Evolutionary conservation across 176 grass and related monocot genomes (phyloP).

Genomic region (Sorghum bicolor): DNA sequence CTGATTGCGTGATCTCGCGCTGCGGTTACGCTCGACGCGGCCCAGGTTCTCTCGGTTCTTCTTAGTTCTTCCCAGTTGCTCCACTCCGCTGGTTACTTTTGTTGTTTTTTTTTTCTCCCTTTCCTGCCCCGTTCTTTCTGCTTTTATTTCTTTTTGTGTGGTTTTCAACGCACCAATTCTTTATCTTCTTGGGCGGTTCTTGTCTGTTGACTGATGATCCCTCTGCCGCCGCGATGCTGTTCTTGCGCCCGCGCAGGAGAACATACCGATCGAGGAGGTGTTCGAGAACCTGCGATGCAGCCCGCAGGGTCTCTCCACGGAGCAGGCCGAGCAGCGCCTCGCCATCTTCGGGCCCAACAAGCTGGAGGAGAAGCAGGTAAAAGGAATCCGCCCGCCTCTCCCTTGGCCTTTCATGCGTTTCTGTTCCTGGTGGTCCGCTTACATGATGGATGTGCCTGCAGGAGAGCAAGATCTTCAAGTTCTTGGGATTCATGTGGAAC

Average conservation of each 20-base stretch:
- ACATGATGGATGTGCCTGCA: conserved; percentile 24
- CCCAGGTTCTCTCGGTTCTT: conserved; percentile 1
- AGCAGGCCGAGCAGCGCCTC: conserved; percentile 69
- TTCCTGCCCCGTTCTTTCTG: neutral
- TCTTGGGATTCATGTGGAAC: conserved; percentile 94
- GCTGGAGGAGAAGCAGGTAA: conserved; percentile 88
- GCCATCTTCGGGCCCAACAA: conserved; percentile 76
- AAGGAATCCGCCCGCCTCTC: neutral
- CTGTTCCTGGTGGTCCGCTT: neutral
- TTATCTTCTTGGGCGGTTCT: neutral
- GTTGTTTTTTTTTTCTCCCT: neutral
- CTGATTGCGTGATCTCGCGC: neutral
- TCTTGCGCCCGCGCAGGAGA: conserved; percentile 47
- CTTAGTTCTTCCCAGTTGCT: neutral
- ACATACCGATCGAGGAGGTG: conserved; percentile 87
- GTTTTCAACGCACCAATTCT: neutral
- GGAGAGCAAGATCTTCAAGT: conserved; percentile 90
- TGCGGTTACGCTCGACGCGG: neutral
- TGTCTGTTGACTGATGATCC: neutral
- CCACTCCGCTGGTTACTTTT: neutral
- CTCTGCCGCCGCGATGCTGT: neutral
- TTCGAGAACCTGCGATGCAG: conserved; percentile 80
- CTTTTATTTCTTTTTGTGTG: neutral
- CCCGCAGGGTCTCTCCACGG: conserved; percentile 57
- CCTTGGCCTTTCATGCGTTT: neutral